Base-by-base conservation (phyloP, 257 asterid genomes). In the Echium plantagineum region DNA sequence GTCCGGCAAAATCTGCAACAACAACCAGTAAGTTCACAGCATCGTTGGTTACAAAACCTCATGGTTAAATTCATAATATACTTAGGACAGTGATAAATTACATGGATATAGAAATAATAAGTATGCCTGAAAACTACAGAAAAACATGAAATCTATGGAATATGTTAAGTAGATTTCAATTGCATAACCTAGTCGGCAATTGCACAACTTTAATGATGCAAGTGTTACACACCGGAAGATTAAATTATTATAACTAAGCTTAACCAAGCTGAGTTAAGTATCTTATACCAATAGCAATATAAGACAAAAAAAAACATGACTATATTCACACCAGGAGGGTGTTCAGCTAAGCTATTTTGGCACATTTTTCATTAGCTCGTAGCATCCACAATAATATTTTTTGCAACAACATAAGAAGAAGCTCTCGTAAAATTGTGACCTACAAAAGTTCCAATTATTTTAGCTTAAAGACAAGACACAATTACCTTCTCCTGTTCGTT, bases 401-500 rank as follows among this genome's bases (percentile, higher is more conserved):
- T 3, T 42, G 49, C 16, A 42, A 42, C 49, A 42, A 42, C 10
- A 9, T 42, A 42, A 4, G 12, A 12, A 12, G 49, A 42, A 42
- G 49, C 49, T 42, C 49, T 0, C 2, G 17, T 42, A 42, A 42
- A 42, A 42, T 7, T 10, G 2, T 42, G 16, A 10, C 16, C 17
- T 10, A 13, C 16, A 42, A 2, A 42, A 42, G 17, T 10, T 42
- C 3, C 3, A 12, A 5, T 35, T 0, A 42, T 12, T 15, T 10
- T 12, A 7, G 49, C 16, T 42, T 42, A 10, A 42, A 42, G 49
- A 42, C 16, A 15, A 15, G 30, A 15, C 17, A n/a, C 4, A 18
- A 57, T 63, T 60, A 85, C 97, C 94, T 84, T 84, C 72, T 72
- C 73, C 15, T 53, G 51, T 26, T 54, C 79, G 59, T 66, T 82